Percentiles rank a stretch among this genome's conserved stretches.
Conservation (phyloP, 768 basidiomycete species). For the Austroboletus eburneus region DNA sequence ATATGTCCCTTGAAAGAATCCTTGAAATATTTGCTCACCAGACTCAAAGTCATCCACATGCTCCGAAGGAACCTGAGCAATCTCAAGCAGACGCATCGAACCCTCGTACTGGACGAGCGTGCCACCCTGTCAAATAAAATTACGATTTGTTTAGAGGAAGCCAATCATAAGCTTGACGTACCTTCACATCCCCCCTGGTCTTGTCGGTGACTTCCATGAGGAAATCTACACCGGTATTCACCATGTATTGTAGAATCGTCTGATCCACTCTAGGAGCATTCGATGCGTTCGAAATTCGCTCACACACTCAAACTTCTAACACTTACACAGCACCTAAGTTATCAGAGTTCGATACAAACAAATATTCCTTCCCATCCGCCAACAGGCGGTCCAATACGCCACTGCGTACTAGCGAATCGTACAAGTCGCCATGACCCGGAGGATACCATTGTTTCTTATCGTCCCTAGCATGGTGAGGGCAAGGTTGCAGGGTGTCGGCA, state of each 20-base stretch:
- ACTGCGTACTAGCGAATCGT: conserved; percentile 65
- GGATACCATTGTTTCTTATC: conserved; percentile 77
- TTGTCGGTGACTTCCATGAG: conserved; percentile 79
- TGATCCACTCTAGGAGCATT: conserved; percentile 62
- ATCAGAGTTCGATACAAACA: conserved; percentile 76
- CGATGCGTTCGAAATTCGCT: background rate
- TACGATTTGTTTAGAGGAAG: too few relatives aligned
- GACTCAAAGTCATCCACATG: conserved; percentile 74
- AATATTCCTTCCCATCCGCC: conserved; percentile 69
- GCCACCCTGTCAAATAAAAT: too few relatives aligned
- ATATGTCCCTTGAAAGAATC: too few relatives aligned
- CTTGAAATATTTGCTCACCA: too few relatives aligned
- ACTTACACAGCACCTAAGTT: conserved; percentile 65
- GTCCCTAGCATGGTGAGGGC: conserved; percentile 51
- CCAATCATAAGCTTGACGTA: too few relatives aligned
- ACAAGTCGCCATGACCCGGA: conserved; percentile 73
- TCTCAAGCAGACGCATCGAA: conserved; percentile 61
- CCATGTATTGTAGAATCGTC: conserved; percentile 63
- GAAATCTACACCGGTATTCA: conserved; percentile 60
- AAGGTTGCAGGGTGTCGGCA: conserved; percentile 63
- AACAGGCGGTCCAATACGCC: conserved; percentile 71
- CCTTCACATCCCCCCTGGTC: conserved; percentile 80
- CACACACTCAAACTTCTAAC: background rate
- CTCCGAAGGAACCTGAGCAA: conserved; percentile 70
- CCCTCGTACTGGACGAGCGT: conserved; percentile 70